Percentiles rank a stretch among this genome's conserved stretches.
These are phyloP conservation scores for Fusarium sp. DNA, from an alignment of 2,329 filamentous ascomycete species.

Conservation along the genomic window DNA sequence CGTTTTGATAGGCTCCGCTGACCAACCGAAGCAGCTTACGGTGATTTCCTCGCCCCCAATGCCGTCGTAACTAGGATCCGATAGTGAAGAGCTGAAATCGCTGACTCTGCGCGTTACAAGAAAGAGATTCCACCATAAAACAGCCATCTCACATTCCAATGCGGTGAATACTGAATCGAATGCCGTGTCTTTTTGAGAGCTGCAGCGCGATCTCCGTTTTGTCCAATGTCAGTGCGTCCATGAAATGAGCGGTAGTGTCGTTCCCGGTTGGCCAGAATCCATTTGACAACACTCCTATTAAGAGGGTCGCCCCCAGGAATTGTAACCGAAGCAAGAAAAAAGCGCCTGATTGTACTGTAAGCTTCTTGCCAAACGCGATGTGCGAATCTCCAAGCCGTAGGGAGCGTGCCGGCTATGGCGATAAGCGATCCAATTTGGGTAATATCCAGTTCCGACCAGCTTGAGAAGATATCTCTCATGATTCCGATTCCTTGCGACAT, in stretches of 20 bases:
- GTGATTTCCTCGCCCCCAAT: slow-evolving; percentile 62
- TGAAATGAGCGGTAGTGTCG: slow-evolving; percentile 60
- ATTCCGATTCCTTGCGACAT: slow-evolving; percentile 53
- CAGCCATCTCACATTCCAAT: slow-evolving; percentile 63
- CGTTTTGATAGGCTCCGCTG: slow-evolving; percentile 61
- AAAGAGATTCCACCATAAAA: slow-evolving; percentile 62
- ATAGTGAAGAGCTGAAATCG: slow-evolving; percentile 54
- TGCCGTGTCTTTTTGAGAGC: slow-evolving; percentile 59
- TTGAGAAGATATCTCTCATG: slow-evolving; percentile 55
- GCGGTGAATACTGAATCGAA: slow-evolving; percentile 60
- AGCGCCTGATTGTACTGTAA: slow-evolving; percentile 57
- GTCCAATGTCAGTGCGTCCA: slow-evolving; percentile 57
- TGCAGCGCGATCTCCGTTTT: slow-evolving; percentile 54
- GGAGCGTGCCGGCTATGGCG: slow-evolving; percentile 59
- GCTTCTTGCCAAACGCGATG: slow-evolving; percentile 54
- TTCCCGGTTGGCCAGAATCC: slow-evolving; percentile 58
- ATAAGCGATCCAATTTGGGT: slow-evolving; percentile 61
- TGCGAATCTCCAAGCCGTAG: slow-evolving; percentile 57
- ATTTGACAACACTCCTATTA: slow-evolving; percentile 60
- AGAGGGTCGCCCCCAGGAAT: slow-evolving; percentile 61
- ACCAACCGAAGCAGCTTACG: slow-evolving; percentile 65
- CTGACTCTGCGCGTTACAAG: slow-evolving; percentile 59
- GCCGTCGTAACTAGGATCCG: slow-evolving; percentile 61
- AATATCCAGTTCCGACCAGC: slow-evolving; percentile 61
- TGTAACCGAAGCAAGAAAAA: slow-evolving; percentile 60